These are phyloP conservation scores for Gloeostereum incarnatum DNA, from an alignment of 768 basidiomycete species.

Conservation along the genomic window DNA sequence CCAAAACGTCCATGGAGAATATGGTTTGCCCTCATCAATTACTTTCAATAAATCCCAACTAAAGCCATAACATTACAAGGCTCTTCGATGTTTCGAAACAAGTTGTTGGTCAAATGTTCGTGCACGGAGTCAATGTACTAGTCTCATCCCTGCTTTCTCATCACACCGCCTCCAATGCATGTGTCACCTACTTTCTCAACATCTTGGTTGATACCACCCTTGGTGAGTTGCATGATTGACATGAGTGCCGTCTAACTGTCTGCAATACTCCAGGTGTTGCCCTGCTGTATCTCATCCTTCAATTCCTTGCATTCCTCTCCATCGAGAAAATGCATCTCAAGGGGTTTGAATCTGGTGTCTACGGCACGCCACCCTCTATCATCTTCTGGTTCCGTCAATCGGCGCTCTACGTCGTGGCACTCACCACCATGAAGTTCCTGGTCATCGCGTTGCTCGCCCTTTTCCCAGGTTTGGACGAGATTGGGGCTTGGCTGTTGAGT, in stretches of 20 bases:
- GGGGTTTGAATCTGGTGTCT: constrained; percentile 81
- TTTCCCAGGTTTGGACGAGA: constrained; percentile 57
- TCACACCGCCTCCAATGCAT: constrained; percentile 71
- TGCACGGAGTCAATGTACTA: constrained; percentile 71
- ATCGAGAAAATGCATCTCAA: constrained; percentile 55
- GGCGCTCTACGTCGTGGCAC: constrained; percentile 70
- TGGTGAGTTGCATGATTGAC: constrained; percentile 37
- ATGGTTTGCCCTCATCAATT: constrained; percentile 44
- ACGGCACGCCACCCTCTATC: constrained; percentile 76
- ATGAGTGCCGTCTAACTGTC: constrained; percentile 1
- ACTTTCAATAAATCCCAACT: constrained; percentile 8
- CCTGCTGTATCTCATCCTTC: constrained; percentile 68
- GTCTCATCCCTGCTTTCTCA: constrained; percentile 72
- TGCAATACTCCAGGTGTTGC: constrained; percentile 57
- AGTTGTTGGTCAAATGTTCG: constrained; percentile 75
- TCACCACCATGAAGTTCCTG: constrained; percentile 85
- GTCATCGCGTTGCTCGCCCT: constrained; percentile 70
- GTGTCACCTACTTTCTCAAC: constrained; percentile 88
- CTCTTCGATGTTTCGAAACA: constrained; percentile 93
- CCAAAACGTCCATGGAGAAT: constrained; percentile 87
- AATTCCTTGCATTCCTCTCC: constrained; percentile 52
- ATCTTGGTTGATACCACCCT: constrained; percentile 88
- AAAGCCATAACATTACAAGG: constrained; percentile 29
- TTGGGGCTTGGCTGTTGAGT: constrained; percentile 83
- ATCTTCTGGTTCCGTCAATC: constrained; percentile 71